These are phyloP conservation scores for Sequoiadendron giganteum DNA, from an alignment of 75 land plant genomes.

Conservation along the genomic window DNA sequence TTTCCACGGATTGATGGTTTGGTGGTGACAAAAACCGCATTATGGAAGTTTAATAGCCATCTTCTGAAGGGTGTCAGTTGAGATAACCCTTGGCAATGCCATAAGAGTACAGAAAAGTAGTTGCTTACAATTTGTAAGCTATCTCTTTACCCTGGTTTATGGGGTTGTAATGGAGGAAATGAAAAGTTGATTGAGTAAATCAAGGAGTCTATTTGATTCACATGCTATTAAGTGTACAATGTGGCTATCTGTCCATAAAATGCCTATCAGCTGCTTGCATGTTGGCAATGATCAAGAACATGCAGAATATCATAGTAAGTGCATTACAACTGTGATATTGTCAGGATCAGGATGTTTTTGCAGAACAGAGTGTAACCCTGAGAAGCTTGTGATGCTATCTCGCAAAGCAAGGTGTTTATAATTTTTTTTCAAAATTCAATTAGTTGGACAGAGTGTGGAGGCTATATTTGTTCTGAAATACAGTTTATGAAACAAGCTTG, in stretches of 20 bases:
- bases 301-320: neutral
- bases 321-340: neutral
- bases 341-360: neutral
- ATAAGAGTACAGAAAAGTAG: neutral
- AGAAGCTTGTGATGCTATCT: neutral
- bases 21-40: neutral
- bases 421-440: neutral
- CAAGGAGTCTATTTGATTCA: neutral
- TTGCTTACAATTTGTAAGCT: neutral
- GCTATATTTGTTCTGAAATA: neutral
- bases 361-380: neutral
- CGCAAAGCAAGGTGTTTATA: neutral
- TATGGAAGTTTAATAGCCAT: neutral
- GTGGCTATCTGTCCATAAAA: neutral
- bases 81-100: neutral
- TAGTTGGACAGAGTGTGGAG: neutral
- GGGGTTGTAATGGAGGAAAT: neutral
- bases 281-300: neutral
- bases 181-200: neutral
- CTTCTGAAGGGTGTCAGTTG: neutral
- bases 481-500: too few relatives aligned
- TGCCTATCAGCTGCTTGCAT: neutral
- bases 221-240: neutral
- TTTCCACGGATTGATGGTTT: neutral
- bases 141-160: conserved; percentile 4